Evolutionary conservation across 306 rosid species (phyloP), one percentile per base, ranked within the genome.

Genomic region (Phaseolus lunatus): DNA sequence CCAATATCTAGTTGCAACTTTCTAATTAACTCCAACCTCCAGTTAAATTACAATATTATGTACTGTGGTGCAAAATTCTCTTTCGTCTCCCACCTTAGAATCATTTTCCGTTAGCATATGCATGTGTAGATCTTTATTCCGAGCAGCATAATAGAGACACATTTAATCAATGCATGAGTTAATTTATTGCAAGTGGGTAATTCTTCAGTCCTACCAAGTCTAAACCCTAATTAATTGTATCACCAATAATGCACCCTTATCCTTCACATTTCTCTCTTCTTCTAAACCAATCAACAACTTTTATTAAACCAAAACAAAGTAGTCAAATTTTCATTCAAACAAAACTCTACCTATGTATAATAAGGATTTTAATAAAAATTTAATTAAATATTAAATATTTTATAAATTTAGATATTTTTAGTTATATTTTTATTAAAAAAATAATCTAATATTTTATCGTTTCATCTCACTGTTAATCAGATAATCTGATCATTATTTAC

Each of bases 21-120:
- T 24, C 9, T 49, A 66, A 26, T 33, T 9, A 39, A 39, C 53
- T 39, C 67, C 67, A 39, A 58, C 67, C 68, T 67, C 33, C 4
- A 20, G 23, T 14, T 64, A 80, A 63, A 65, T 27, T 72, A 29
- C 27, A 71, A 52, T 71, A 62, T 53, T 26, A 39, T 80, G 56
- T 39, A 5, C 33, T 22, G 20, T 65, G 70, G 50, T 35, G 29
- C 49, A 35, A 65, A 65, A 39, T 35, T 33, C 14, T 65, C 48
- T 43, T 45, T 20, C 72, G 0, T 20, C 14, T 18, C 35, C 27
- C 20, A 44, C 70, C 77, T 4, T 20, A 8, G 70, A 43, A 33
- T 65, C 53, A 80, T 29, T 31, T 54, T 31, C 9, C 45, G 3
- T 41, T 13, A 44, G 62, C 80, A 19, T 53, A 41, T 66, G 67